Base-by-base conservation (phyloP, 148 eudicot genomes). In the Persicaria tinctoria region DNA sequence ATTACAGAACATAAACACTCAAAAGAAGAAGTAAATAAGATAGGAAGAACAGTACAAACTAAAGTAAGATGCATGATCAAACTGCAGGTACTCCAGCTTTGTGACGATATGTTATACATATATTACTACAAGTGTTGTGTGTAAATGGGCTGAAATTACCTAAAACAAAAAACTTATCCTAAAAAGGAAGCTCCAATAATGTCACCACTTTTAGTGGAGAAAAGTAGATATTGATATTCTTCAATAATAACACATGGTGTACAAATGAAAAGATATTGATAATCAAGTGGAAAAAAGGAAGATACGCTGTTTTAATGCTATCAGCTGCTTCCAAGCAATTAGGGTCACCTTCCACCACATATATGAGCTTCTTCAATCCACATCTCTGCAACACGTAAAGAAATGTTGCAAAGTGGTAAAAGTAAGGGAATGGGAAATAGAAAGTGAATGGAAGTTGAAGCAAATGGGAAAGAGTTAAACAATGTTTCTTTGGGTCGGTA, bases 261-360 rank as follows among this genome's bases (percentile, higher is more conserved):
- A 32, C 3, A 32, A 3, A 32, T 32, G 41, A 32, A 32, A 32
- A 32, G 41, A 32, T 32, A 32, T 32, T 32, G 41, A 41, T 13
- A 66, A 6, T 66, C 46, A 66, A 44, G 70, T 66, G 47, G 17
- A 47, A 66, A 27, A 76, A 54, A 74, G 70, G 73, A 11, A 72
- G 92, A 83, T 86, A 95, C 99, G 97, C 99, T 64, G 99, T 95
- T 90, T 95, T 92, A 80, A 95, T 89, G 85, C 96, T 84, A 77
- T 92, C 99, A 76, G 99, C 89, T 73, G 88, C 96, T 82, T 88
- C 99, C 72, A 87, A 87, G 76, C 84, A 60, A 83, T 95, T 95
- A 38, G 97, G 85, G 80, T 95, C 99, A 74, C 99, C 99, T 83
- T 95, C 99, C 83, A 95, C 93, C 80, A 95, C 45, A 82, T 95